These are phyloP conservation scores for Ceratocystis alfenasii DNA, from an alignment of 2,329 filamentous ascomycete genomes.

Conservation along the genomic window DNA sequence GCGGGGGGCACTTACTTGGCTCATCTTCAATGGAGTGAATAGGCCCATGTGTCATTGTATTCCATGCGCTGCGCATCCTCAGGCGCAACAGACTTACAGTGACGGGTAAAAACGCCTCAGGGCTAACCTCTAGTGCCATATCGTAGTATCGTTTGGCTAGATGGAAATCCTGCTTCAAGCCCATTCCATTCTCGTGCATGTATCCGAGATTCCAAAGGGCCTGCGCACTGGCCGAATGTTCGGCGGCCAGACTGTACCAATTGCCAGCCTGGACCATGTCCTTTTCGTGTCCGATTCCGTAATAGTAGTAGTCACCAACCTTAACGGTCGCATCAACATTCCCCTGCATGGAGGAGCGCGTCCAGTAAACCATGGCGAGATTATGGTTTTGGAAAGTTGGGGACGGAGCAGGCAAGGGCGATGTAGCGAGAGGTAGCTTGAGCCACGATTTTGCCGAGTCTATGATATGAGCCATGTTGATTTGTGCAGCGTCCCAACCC, in stretches of 20 bases:
- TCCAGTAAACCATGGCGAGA: constrained; percentile 85
- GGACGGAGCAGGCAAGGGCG: constrained; percentile 19
- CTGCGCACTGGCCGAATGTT: constrained; percentile 84
- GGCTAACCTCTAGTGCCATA: constrained; percentile 77
- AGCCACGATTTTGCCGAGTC: constrained; percentile 58
- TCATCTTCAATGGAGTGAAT: constrained; percentile 90
- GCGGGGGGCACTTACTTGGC: constrained; percentile 46
- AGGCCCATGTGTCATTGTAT: constrained; percentile 77
- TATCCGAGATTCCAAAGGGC: constrained; percentile 95
- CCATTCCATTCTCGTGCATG: constrained; percentile 98
- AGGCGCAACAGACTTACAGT: constrained; percentile 79
- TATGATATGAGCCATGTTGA: constrained; percentile 78
- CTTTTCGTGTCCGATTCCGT: constrained; percentile 59
- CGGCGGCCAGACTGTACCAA: constrained; percentile 85
- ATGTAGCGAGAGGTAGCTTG: constrained; percentile 35
- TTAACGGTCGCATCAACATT: constrained; percentile 94
- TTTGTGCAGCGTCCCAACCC: constrained; percentile 79
- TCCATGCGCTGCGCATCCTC: constrained; percentile 80
- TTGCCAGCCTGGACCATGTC: constrained; percentile 79
- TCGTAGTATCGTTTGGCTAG: constrained; percentile 96
- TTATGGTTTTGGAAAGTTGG: constrained; percentile 39
- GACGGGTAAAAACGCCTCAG: constrained; percentile 87
- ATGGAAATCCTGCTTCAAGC: constrained; percentile 89
- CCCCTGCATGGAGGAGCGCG: constrained; percentile 78
- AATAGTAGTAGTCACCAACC: constrained; percentile 95